Conservation (phyloP, 2,329 filamentous ascomycete species). For the Amylocarpus encephaloides region DNA sequence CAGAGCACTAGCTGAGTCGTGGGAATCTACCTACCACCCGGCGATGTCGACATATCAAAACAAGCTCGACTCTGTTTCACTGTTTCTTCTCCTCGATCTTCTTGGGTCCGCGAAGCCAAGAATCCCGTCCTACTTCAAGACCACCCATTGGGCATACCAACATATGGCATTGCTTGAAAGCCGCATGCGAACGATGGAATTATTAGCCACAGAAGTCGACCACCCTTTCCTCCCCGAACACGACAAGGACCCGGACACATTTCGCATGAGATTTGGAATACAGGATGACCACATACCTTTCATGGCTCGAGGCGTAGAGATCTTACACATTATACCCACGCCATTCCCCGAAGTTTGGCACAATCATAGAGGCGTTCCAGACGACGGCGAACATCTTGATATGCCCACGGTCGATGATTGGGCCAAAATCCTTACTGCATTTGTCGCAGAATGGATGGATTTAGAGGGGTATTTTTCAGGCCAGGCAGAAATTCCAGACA, state of each 20-base stretch:
- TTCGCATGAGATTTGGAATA: slow-evolving; percentile 48
- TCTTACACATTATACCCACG: slow-evolving; percentile 81
- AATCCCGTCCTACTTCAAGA: slow-evolving; percentile 81
- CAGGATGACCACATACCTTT: slow-evolving; percentile 92
- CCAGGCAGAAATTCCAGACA: slow-evolving; percentile 5
- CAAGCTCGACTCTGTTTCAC: slow-evolving; percentile 69
- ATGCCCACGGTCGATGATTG: slow-evolving; percentile 76
- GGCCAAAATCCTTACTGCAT: slow-evolving; percentile 76
- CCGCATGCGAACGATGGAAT: slow-evolving; percentile 60
- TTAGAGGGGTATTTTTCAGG: slow-evolving; percentile 39
- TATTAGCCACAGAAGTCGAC: slow-evolving; percentile 55
- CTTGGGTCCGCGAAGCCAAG: slow-evolving; percentile 63
- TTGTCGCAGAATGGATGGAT: slow-evolving; percentile 89
- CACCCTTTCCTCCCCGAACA: slow-evolving; percentile 62
- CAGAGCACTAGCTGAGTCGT: slow-evolving; percentile 69
- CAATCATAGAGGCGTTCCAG: slow-evolving; percentile 49
- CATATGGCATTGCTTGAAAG: slow-evolving; percentile 67
- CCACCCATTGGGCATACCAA: slow-evolving; percentile 90
- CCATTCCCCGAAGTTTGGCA: slow-evolving; percentile 88
- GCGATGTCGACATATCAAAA: slow-evolving; percentile 69
- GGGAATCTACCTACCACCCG: slow-evolving; percentile 66
- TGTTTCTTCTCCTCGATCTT: slow-evolving; percentile 89
- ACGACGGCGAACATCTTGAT: slow-evolving; percentile 82
- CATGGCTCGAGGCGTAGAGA: slow-evolving; percentile 74
- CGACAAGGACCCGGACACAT: slow-evolving; percentile 43